phyloP scores from a whole-genome alignment of 1,139 yeast species.

The Geotrichum bryndzae region DNA sequence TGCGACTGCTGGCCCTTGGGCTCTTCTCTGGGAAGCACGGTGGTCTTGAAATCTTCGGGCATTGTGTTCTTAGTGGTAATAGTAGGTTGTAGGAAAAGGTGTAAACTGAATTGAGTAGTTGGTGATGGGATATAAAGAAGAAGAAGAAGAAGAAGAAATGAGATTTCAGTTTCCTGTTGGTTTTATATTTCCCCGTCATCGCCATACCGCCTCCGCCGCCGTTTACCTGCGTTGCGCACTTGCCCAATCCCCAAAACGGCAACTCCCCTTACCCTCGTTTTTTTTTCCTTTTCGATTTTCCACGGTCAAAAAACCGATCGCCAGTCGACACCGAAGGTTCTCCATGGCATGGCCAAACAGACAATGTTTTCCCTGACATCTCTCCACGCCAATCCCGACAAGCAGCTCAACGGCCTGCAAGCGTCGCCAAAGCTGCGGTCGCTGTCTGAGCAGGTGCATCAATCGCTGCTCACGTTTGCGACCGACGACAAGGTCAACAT shows the following conservation, averaged over 20 bases:
- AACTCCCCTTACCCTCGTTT: neutral
- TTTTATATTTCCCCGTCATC: neutral
- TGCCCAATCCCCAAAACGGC: neutral
- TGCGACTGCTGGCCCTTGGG: slow-evolving; percentile 6
- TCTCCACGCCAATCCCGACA: slow-evolving; percentile 6
- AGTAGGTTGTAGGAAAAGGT: neutral
- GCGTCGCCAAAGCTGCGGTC: slow-evolving; percentile 4
- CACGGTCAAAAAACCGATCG: neutral
- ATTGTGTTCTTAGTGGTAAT: slow-evolving; percentile 1
- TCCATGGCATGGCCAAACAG: neutral
- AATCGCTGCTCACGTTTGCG: slow-evolving; percentile 29
- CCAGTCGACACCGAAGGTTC: neutral
- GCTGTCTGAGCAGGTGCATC: slow-evolving; percentile 17
- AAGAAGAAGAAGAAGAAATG: slow-evolving; percentile 1
- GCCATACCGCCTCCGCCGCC: neutral
- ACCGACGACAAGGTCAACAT: slow-evolving; percentile 24
- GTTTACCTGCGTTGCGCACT: neutral
- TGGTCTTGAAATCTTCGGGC: slow-evolving; percentile 16
- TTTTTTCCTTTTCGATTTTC: neutral
- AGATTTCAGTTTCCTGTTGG: neutral
- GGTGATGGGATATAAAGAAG: neutral
- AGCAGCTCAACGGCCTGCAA: slow-evolving; percentile 2
- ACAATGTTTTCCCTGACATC: slow-evolving; percentile 14
- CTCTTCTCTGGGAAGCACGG: slow-evolving; percentile 14
- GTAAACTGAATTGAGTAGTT: neutral